Base-by-base conservation (phyloP, 176 grass and related monocot genomes). In the Typha latifolia region DNA sequence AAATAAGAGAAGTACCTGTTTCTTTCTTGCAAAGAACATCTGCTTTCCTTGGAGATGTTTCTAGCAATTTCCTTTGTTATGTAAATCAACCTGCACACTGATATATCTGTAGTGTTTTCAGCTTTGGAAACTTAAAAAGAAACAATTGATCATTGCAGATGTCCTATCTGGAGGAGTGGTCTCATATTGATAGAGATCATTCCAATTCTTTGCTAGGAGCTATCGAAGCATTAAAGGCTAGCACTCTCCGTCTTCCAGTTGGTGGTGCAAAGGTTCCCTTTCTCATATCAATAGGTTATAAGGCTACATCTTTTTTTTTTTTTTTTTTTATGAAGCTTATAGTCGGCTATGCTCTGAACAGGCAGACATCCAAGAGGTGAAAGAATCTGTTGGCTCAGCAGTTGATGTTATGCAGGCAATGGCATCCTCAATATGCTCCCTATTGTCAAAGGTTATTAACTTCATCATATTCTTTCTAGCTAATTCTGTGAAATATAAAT, bases 391-490 rank as follows among this genome's bases (percentile, higher is more conserved):
- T 68, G 84, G 84, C 56, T 90, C 86, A 50, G 79, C 84, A 26
- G 84, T 85, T 67, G 89, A 99, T 78, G 70, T 90, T 47, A 99
- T 99, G 89, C 89, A 93, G 76, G 86, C 84, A 70, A 87, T 93
- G 83, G 84, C 80, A 75, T 91, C 70, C 72, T 85, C 84, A 18
- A 85, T 99, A 79, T 87, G 81, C 64, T 71, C 79, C 77, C 71
- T 99, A 70, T 74, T 90, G 62, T 77, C 84, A 22, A 90, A 90
- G 89, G 94, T 99, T 61, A 65, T 73, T 49, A 43, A 66, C n/a
- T 20, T 11, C 64, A 72, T 63, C 1, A 31, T 69, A 14, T 71
- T 68, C 27, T 71, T 75, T 27, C 14, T 21, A 10, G 18, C 10
- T 12, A 16, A 59, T 22, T 59, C 18, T 21, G 3, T 57, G 8